Evolutionary conservation across 192 early-diverging fungal species (phyloP).

Genomic region (Umbelopsis sp.): DNA sequence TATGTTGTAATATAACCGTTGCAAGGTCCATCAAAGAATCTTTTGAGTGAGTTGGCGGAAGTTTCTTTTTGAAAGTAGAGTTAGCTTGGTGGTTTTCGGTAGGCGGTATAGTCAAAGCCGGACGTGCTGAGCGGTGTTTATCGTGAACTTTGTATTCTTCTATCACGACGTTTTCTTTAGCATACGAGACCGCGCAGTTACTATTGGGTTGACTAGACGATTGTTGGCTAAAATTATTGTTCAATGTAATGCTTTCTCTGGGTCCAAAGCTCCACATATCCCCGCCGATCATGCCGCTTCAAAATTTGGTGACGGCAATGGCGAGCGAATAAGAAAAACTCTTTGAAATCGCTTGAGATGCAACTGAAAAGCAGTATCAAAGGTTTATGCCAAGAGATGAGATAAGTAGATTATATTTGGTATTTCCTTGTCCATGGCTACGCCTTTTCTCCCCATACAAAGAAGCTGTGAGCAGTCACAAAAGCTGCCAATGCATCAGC

Average conservation of each 20-base stretch:
- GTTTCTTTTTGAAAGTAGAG: not conserved
- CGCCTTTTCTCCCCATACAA: not conserved
- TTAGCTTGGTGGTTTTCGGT: not conserved
- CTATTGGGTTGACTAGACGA: not conserved
- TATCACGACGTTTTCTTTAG: too few relatives aligned
- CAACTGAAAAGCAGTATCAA: not conserved
- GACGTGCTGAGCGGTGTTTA: too few relatives aligned
- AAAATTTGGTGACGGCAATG: not conserved
- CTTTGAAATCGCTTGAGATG: not conserved
- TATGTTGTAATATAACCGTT: not conserved
- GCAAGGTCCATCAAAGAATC: not conserved
- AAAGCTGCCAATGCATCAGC: too few relatives aligned
- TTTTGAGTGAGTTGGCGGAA: not conserved
- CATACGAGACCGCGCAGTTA: too few relatives aligned
- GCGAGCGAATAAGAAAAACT: not conserved
- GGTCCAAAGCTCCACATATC: not conserved
- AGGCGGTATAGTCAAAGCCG: too few relatives aligned
- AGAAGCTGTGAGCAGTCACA: too few relatives aligned
- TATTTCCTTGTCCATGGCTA: not conserved
- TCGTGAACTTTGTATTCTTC: too few relatives aligned
- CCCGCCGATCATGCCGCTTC: slow-evolving; percentile 6
- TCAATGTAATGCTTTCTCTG: not conserved
- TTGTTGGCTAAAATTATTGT: not conserved
- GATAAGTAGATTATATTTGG: not conserved
- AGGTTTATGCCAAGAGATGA: not conserved